Conservation (phyloP, 1,139 yeast species). For the Geotrichum macrosporum region DNA sequence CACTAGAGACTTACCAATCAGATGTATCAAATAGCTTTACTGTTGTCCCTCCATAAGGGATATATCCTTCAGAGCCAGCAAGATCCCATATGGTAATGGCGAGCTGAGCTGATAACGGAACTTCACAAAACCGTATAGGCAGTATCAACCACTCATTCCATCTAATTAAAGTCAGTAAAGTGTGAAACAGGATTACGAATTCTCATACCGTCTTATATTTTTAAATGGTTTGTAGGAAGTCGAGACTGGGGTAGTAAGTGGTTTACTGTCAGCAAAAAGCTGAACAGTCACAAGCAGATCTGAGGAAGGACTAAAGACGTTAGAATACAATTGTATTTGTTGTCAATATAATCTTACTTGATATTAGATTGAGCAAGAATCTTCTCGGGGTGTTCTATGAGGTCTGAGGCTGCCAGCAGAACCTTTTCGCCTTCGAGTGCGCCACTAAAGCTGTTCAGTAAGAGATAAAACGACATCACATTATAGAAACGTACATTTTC, state of each 20-base stretch:
- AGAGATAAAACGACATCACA: too few relatives aligned
- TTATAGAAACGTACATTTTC: constrained; percentile 41
- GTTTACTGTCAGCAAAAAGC: constrained; percentile 57
- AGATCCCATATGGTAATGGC: constrained; percentile 65
- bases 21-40: constrained; percentile 53
- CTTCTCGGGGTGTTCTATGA: constrained; percentile 49
- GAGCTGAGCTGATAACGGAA: constrained; percentile 58
- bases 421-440: constrained; percentile 45
- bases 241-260: constrained; percentile 61
- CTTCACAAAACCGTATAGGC: constrained; percentile 66
- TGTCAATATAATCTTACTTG: constrained; percentile 20
- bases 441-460: too few relatives aligned
- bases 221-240: constrained; percentile 62
- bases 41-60: constrained; percentile 55
- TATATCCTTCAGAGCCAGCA: constrained; percentile 49
- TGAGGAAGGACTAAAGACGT: constrained; percentile 42
- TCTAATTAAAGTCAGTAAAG: constrained; percentile 7
- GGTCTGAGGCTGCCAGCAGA: constrained; percentile 50
- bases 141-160: constrained; percentile 65
- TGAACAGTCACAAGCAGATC: constrained; percentile 63
- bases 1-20: constrained; percentile 29
- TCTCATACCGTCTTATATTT: constrained; percentile 31
- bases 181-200: neutral
- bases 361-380: constrained; percentile 26
- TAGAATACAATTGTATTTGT: neutral